These are phyloP conservation scores for Uronychia setigera DNA, from an alignment of 73 alveolate species.

Conservation along the genomic window DNA sequence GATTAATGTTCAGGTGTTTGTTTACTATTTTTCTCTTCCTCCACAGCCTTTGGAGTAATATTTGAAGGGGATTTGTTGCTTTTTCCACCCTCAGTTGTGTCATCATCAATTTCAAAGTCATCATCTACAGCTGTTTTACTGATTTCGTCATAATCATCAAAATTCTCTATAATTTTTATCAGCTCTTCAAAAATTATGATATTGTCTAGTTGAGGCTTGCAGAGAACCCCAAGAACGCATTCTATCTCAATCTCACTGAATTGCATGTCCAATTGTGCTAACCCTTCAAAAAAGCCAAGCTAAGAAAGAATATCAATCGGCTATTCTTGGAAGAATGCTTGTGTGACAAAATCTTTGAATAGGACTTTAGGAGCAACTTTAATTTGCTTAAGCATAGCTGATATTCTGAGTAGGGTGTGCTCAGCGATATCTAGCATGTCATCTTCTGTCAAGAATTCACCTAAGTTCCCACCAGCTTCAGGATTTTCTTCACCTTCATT, in stretches of 20 bases:
- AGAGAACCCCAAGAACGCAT: neutral
- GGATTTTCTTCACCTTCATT: neutral
- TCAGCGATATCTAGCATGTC: conserved; percentile 56
- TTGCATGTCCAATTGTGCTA: conserved; percentile 17
- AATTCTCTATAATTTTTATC: neutral
- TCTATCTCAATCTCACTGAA: neutral
- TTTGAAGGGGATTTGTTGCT: neutral
- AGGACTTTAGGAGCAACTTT: conserved; percentile 16
- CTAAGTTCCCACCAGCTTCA: conserved; percentile 8
- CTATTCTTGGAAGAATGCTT: conserved; percentile 19
- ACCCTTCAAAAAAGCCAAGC: conserved; percentile 46
- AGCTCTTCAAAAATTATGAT: neutral
- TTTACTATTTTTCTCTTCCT: no score
- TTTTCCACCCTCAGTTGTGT: neutral
- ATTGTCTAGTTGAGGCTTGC: neutral
- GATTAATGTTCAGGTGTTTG: no score
- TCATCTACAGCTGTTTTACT: neutral
- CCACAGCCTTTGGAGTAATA: no score
- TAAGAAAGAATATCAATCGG: conserved; percentile 36
- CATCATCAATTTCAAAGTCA: neutral
- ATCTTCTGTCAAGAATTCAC: conserved; percentile 40
- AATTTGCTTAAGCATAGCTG: conserved; percentile 6
- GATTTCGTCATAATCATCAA: neutral
- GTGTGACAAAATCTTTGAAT: conserved; percentile 13
- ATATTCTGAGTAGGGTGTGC: conserved; percentile 22